Evolutionary conservation across 257 asterid species (phyloP), one percentile per base, ranked within the genome.

Genomic region (Lavandula angustifolia): DNA sequence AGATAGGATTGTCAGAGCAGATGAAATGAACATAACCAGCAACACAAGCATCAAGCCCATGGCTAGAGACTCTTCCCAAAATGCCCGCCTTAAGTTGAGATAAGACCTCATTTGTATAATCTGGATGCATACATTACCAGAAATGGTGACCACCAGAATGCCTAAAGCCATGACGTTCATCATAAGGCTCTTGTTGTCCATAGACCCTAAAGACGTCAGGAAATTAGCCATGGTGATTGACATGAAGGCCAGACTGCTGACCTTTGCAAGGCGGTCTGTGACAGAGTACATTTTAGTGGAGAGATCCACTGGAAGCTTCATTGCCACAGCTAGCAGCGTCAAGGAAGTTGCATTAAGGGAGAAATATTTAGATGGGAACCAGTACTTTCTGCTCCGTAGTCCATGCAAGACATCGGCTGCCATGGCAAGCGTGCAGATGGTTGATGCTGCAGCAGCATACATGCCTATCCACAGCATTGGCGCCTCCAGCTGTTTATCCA

Each of bases 381-480:
- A 73, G 62, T 51, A 61, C 22, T 68, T 78, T 29, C 53, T 78
- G 52, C 18, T 60, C 38, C 78, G 58, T 33, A 75, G 42, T 35
- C 78, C 83, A 13, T 8, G 38, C 65, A 68, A 34, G 42, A 62
- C 40, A 35, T 79, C 80, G 6, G 76, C 76, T 0, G 74, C 75
- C 84, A 79, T 79, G n/a, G 78, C 71, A 6, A 72, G 60, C 2
- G 78, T 58, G 68, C 78, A 79, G 58, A 72, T 35, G 1, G 73
- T n/a, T 53, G 84, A 71, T 46, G 84, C 76, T 60, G 66, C 49
- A 3, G 80, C 80, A 5, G 67, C 76, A 7, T 79, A 79, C 66
- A 68, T 48, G 80, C 84, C 80, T 31, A 79, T 79, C 84, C 84
- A 79, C 31, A 78, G 80, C 61, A 79, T 62, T 9, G 83, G 80